phyloP scores from a whole-genome alignment of 352 stramenopile species.

The Pythium periplocum region DNA sequence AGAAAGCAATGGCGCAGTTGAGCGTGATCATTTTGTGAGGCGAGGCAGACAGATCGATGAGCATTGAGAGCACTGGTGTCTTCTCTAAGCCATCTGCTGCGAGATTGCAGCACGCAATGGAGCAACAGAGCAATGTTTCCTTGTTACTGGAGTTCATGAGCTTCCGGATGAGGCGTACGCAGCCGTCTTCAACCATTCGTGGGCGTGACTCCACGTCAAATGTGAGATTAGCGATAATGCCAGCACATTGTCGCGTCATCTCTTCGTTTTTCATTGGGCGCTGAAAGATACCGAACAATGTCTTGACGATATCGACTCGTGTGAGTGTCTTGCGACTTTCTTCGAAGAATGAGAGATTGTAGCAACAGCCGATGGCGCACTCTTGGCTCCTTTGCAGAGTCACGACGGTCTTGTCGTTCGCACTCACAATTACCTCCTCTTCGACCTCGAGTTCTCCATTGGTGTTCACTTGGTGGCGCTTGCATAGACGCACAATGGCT shows the following conservation, averaged over 20 bases:
- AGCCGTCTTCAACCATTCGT: slow-evolving; percentile 59
- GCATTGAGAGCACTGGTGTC: slow-evolving; percentile 64
- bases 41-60: slow-evolving; percentile 68
- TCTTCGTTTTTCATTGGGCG: slow-evolving; percentile 62
- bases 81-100: slow-evolving; percentile 63
- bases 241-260: slow-evolving; percentile 55
- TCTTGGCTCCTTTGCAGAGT: slow-evolving; percentile 56
- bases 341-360: slow-evolving; percentile 74
- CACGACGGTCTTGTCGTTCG: slow-evolving; percentile 36
- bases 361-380: slow-evolving; percentile 66
- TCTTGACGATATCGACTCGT: slow-evolving; percentile 54
- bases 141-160: slow-evolving; percentile 57
- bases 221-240: slow-evolving; percentile 63
- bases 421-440: slow-evolving; percentile 31
- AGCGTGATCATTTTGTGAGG: slow-evolving; percentile 61
- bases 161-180: slow-evolving; percentile 58
- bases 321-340: slow-evolving; percentile 61
- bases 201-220: slow-evolving; percentile 58
- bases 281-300: slow-evolving; percentile 60
- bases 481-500: slow-evolving; percentile 61
- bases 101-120: slow-evolving; percentile 74
- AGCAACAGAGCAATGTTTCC: slow-evolving; percentile 64
- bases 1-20: slow-evolving; percentile 75
- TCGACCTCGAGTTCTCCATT: slow-evolving; percentile 48
- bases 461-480: slow-evolving; percentile 34